Conservation (phyloP, 140 eudicot species). For the Oenanthe javanica region DNA sequence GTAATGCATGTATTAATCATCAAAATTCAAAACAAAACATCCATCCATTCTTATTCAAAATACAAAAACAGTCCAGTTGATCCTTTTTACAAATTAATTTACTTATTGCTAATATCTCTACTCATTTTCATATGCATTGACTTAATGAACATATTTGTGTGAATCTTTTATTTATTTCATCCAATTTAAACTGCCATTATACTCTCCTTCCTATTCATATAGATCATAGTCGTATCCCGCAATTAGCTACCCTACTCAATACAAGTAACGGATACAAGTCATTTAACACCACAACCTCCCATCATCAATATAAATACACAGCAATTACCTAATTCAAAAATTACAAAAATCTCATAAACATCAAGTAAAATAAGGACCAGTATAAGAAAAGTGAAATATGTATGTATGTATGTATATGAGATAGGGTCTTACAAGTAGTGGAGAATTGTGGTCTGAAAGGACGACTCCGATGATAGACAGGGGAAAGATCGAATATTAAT, state of each 20-base stretch:
- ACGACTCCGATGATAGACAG: neutral
- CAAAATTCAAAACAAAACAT: neutral
- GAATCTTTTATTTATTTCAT: too few relatives aligned
- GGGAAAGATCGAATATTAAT: neutral
- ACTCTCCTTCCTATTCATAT: neutral
- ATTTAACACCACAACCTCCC: too few relatives aligned
- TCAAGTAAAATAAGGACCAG: neutral
- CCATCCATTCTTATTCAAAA: too few relatives aligned
- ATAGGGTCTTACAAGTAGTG: neutral
- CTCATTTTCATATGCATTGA: too few relatives aligned
- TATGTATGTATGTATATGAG: neutral
- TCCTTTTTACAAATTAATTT: too few relatives aligned
- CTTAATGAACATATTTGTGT: too few relatives aligned
- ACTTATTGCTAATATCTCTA: too few relatives aligned
- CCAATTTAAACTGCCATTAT: neutral
- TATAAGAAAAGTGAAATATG: neutral
- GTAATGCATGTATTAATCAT: neutral
- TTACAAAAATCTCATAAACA: too few relatives aligned
- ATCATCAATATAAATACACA: neutral
- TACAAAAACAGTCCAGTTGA: too few relatives aligned
- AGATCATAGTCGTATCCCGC: neutral
- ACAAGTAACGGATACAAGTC: too few relatives aligned
- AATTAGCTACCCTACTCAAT: neutral
- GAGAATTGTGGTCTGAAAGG: neutral
- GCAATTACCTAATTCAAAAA: neutral